These are phyloP conservation scores for Neurospora sp. DNA, from an alignment of 2,329 filamentous ascomycete genomes.

Conservation along the genomic window DNA sequence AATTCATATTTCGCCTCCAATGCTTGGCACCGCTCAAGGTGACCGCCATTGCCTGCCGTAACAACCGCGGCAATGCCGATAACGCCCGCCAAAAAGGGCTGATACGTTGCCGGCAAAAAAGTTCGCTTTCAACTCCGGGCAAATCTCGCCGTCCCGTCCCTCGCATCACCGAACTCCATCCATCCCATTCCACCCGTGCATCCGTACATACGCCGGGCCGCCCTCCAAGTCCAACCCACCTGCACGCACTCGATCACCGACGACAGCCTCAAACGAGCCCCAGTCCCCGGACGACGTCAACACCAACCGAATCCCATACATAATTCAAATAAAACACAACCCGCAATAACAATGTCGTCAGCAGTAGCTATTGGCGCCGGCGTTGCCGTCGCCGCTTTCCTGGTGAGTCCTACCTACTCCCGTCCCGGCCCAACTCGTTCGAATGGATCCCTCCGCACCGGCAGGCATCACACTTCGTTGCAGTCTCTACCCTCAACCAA, in stretches of 20 bases:
- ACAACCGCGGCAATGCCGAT: background rate
- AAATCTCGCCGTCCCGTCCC: background rate
- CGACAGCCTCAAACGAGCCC: constrained; percentile 22
- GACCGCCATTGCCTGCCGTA: background rate
- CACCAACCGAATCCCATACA: too few species aligned
- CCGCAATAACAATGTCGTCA: constrained; percentile 48
- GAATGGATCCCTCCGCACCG: background rate
- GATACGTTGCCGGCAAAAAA: constrained; percentile 10
- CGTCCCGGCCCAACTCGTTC: background rate
- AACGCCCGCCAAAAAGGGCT: background rate
- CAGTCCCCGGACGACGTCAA: background rate
- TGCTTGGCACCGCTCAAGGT: background rate
- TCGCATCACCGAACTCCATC: constrained; percentile 5
- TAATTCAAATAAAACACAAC: background rate
- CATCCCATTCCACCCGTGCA: background rate
- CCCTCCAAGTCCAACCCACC: background rate
- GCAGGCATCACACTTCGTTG: background rate
- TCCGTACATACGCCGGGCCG: background rate
- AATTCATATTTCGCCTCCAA: background rate
- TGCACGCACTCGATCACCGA: constrained; percentile 5
- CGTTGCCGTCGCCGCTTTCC: constrained; percentile 55
- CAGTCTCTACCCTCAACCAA: too few species aligned
- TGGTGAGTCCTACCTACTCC: constrained; percentile 32
- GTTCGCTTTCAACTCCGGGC: constrained; percentile 3
- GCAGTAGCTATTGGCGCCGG: constrained; percentile 49